phyloP scores from a whole-genome alignment of 208 protist genomes.

The Endotrypanum monterogeii region DNA sequence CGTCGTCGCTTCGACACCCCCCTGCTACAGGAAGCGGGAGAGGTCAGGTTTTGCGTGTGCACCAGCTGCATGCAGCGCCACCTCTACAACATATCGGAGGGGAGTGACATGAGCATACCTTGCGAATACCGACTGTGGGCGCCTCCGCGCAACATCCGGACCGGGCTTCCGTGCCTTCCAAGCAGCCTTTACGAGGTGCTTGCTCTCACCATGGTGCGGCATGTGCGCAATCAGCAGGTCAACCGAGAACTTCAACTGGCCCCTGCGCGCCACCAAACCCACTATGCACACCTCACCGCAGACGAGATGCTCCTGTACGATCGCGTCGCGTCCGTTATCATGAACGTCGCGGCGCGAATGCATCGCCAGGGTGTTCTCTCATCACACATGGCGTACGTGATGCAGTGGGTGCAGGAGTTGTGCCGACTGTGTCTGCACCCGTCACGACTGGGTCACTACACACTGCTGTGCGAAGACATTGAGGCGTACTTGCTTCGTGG shows the following conservation, averaged over 20 bases:
- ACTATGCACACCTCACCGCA: slow-evolving; percentile 14
- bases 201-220: slow-evolving; percentile 41
- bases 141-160: neutral
- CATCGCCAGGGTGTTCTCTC: slow-evolving; percentile 40
- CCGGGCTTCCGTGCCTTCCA: slow-evolving; percentile 9
- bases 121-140: neutral
- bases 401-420: slow-evolving; percentile 56
- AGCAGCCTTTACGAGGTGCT: slow-evolving; percentile 27
- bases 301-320: slow-evolving; percentile 46
- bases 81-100: slow-evolving; percentile 6
- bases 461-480: slow-evolving; percentile 21
- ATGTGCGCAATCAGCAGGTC: slow-evolving; percentile 43
- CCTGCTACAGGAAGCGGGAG: neutral
- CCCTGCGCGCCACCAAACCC: slow-evolving; percentile 20
- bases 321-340: slow-evolving; percentile 32
- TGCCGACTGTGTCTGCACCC: slow-evolving; percentile 44
- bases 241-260: slow-evolving; percentile 33
- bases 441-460: slow-evolving; percentile 17
- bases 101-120: neutral
- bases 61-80: slow-evolving; percentile 8
- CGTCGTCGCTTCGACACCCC: neutral
- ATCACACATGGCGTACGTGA: slow-evolving; percentile 28
- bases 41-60: slow-evolving; percentile 14
- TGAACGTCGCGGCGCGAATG: slow-evolving; percentile 17
- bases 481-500: slow-evolving; percentile 12